Evolutionary conservation across 345 rosid species (phyloP).

Genomic region (Bruguiera gymnorhiza): DNA sequence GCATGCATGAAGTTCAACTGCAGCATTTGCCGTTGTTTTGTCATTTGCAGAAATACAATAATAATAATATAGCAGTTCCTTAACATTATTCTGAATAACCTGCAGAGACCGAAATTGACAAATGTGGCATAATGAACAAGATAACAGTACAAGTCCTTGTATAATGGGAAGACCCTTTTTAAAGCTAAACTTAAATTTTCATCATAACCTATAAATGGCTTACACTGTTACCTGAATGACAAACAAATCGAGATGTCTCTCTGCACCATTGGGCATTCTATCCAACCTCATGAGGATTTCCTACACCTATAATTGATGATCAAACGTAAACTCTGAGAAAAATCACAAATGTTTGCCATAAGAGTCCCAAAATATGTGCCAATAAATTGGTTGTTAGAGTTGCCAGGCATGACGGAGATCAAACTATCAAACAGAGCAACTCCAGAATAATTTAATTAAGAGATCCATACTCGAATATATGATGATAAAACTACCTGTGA

Average conservation of each 20-base stretch:
- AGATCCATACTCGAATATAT: neutral
- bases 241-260: slow-evolving; percentile 85
- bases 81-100: slow-evolving; percentile 49
- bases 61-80: slow-evolving; percentile 69
- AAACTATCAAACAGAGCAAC: slow-evolving; percentile 9
- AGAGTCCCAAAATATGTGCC: slow-evolving; percentile 69
- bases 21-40: slow-evolving; percentile 66
- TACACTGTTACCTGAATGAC: slow-evolving; percentile 59
- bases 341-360: slow-evolving; percentile 85
- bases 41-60: slow-evolving; percentile 71
- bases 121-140: slow-evolving; percentile 1
- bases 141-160: neutral
- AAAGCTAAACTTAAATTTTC: neutral
- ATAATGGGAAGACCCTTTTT: too few relatives aligned
- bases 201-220: neutral
- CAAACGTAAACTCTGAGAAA: slow-evolving; percentile 63
- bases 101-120: slow-evolving; percentile 22
- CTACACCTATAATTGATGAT: slow-evolving; percentile 70
- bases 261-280: slow-evolving; percentile 84
- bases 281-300: slow-evolving; percentile 66
- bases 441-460: neutral
- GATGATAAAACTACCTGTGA: slow-evolving; percentile 48
- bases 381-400: slow-evolving; percentile 19
- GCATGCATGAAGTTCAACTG: neutral
- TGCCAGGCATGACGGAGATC: slow-evolving; percentile 3